Conservation (phyloP, 768 basidiomycete genomes). For the Phanerochaete sordida region DNA sequence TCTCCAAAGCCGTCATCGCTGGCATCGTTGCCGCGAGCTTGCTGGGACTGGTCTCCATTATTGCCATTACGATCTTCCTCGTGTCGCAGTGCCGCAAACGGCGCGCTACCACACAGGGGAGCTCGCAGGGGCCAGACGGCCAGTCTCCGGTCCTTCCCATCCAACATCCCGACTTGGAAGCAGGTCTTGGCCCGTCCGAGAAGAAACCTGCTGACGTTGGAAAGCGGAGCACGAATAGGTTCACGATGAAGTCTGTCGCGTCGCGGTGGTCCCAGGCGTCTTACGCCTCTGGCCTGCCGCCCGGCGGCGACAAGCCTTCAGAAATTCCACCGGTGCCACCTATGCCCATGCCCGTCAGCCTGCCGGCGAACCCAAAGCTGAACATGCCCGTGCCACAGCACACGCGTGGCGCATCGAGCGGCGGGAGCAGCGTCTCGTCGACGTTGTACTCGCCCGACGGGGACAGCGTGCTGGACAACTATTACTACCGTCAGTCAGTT, state of each 20-base stretch:
- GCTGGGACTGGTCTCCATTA: neutral
- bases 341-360: neutral
- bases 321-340: neutral
- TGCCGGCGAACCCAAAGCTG: neutral
- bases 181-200: neutral
- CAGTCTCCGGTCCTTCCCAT: slow-evolving; percentile 9
- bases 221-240: slow-evolving; percentile 1
- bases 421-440: neutral
- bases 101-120: neutral
- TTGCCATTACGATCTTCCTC: slow-evolving; percentile 5
- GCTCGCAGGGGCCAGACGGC: neutral
- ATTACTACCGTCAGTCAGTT: slow-evolving; percentile 11
- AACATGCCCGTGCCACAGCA: neutral
- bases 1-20: slow-evolving; percentile 3
- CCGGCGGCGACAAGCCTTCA: neutral
- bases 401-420: neutral
- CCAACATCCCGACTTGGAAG: slow-evolving; percentile 12
- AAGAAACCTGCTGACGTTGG: neutral
- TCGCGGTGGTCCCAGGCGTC: slow-evolving; percentile 14
- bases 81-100: slow-evolving; percentile 2
- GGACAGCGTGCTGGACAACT: slow-evolving; percentile 6
- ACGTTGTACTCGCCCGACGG: neutral
- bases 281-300: neutral
- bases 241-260: slow-evolving; percentile 3
- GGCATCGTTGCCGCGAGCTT: slow-evolving; percentile 7